Conservation (phyloP, 2,329 filamentous ascomycete species). For the Diaporthe aspalathi region DNA sequence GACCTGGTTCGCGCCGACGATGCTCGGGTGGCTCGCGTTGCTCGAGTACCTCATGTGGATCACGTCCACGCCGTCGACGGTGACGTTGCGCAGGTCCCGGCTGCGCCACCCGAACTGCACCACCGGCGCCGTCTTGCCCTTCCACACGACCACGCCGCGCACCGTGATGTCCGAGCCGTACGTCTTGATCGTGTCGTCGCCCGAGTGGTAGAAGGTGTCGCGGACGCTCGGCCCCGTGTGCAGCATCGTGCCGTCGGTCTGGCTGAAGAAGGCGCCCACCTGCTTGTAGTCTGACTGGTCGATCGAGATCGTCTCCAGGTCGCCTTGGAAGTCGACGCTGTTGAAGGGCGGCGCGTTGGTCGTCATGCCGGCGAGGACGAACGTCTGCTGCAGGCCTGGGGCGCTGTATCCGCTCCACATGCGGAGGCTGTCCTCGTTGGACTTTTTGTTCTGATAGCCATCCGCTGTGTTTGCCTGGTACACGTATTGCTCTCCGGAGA, state of each 20-base stretch:
- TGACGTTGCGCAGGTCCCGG: slow-evolving; percentile 45
- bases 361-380: slow-evolving; percentile 46
- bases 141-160: slow-evolving; percentile 46
- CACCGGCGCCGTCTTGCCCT: slow-evolving; percentile 48
- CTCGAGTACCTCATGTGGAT: slow-evolving; percentile 45
- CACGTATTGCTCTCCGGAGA: slow-evolving; percentile 53
- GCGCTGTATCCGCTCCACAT: slow-evolving; percentile 48
- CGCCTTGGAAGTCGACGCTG: slow-evolving; percentile 47
- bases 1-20: slow-evolving; percentile 43
- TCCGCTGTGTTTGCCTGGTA: slow-evolving; percentile 50
- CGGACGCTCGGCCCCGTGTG: slow-evolving; percentile 47
- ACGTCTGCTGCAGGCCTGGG: slow-evolving; percentile 42
- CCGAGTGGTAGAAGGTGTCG: slow-evolving; percentile 51
- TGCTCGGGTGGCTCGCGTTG: slow-evolving; percentile 41
- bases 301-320: slow-evolving; percentile 43
- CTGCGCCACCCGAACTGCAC: slow-evolving; percentile 51
- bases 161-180: slow-evolving; percentile 48
- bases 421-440: slow-evolving; percentile 45
- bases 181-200: slow-evolving; percentile 52
- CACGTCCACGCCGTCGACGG: slow-evolving; percentile 44
- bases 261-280: slow-evolving; percentile 51
- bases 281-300: slow-evolving; percentile 51
- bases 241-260: slow-evolving; percentile 52
- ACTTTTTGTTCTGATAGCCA: slow-evolving; percentile 46
- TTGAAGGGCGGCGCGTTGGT: slow-evolving; percentile 52